Evolutionary conservation across 2,329 filamentous ascomycete species (phyloP).

Genomic region (Beauveria rudraprayagi): DNA sequence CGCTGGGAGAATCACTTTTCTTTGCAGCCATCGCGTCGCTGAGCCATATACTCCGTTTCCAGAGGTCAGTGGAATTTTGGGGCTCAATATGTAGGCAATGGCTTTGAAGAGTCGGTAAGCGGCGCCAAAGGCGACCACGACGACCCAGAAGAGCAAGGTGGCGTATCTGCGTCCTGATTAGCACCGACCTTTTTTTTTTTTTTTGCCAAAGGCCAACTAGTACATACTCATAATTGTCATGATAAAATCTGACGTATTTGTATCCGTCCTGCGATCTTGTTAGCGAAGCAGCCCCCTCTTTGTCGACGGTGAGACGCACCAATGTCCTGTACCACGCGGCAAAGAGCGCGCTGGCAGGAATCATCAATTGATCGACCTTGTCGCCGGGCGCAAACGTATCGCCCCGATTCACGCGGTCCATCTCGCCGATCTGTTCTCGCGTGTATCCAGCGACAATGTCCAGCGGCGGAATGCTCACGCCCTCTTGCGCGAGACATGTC

Average conservation of each 20-base stretch:
- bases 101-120: conserved; percentile 21
- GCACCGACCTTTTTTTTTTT: conserved; percentile 13
- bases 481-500: conserved; percentile 24
- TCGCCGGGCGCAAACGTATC: conserved; percentile 15
- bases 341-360: conserved; percentile 29
- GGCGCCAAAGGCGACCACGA: conserved; percentile 29
- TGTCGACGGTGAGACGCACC: conserved; percentile 15
- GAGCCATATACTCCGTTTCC: not conserved
- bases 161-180: conserved; percentile 13
- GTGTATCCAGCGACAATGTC: conserved; percentile 27
- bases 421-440: conserved; percentile 21
- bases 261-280: conserved; percentile 22
- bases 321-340: conserved; percentile 30
- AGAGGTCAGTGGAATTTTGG: not conserved
- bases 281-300: not conserved
- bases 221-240: conserved; percentile 30
- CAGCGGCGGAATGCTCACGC: conserved; percentile 25
- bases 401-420: conserved; percentile 23
- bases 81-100: conserved; percentile 4
- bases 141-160: conserved; percentile 34
- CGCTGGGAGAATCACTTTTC: conserved; percentile 30
- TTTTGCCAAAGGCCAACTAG: not conserved
- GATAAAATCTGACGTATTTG: conserved; percentile 26
- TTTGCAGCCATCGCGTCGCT: conserved; percentile 23
- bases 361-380: conserved; percentile 22